Evolutionary conservation across 805 yeast genomes (phyloP).

Genomic region (Ogataea haglerorum): DNA sequence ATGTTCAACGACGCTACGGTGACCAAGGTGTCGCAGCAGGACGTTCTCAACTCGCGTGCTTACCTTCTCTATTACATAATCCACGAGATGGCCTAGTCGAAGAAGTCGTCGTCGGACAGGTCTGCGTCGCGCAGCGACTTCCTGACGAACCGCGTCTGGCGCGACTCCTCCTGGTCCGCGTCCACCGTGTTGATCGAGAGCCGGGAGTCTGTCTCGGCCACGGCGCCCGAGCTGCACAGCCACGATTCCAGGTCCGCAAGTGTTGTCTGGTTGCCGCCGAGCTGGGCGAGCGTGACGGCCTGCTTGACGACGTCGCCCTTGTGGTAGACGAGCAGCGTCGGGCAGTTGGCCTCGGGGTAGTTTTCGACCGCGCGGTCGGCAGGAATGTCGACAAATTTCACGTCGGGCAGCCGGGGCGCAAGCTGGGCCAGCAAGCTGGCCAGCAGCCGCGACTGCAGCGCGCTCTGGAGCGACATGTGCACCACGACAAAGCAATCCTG

Average conservation of each 20-base stretch:
- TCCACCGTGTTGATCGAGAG: conserved; percentile 52
- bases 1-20: conserved; percentile 88
- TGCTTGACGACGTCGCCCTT: conserved; percentile 79
- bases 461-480: conserved; percentile 68
- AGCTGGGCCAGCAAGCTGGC: conserved; percentile 51
- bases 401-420: conserved; percentile 70
- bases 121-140: conserved; percentile 47
- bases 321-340: conserved; percentile 81
- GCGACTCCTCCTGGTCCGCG: conserved; percentile 54
- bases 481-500: conserved; percentile 62
- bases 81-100: conserved; percentile 42
- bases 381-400: conserved; percentile 91
- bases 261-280: conserved; percentile 81
- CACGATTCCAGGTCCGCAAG: conserved; percentile 69
- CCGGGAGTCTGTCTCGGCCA: conserved; percentile 64
- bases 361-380: conserved; percentile 88
- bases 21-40: conserved; percentile 57
- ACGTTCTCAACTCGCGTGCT: conserved; percentile 70
- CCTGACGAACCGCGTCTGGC: conserved; percentile 51
- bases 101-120: conserved; percentile 42
- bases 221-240: conserved; percentile 63
- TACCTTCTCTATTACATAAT: conserved; percentile 72
- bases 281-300: conserved; percentile 68
- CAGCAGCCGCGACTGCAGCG: conserved; percentile 71
- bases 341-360: conserved; percentile 88